These are phyloP conservation scores for Dissoconium aciculare DNA, from an alignment of 2,329 filamentous ascomycete genomes.

Conservation along the genomic window DNA sequence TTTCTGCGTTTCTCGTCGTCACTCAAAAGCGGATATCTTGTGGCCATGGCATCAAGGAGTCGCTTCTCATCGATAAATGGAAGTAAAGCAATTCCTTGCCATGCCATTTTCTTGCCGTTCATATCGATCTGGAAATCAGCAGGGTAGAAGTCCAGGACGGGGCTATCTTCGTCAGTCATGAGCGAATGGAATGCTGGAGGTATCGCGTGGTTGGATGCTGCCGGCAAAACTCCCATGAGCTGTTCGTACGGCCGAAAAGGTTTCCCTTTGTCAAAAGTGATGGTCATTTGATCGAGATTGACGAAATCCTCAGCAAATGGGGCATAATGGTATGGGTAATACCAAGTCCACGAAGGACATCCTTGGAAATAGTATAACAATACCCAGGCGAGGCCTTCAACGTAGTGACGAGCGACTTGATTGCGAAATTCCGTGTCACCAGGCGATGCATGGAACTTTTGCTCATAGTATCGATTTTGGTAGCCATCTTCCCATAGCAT, in stretches of 20 bases:
- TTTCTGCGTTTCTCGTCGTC: constrained; percentile 68
- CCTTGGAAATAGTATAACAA: constrained; percentile 95
- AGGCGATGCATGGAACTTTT: constrained; percentile 79
- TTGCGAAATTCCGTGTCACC: constrained; percentile 75
- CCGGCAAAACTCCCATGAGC: constrained; percentile 92
- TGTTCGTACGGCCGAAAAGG: constrained; percentile 92
- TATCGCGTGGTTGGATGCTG: constrained; percentile 80
- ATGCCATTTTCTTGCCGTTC: constrained; percentile 96
- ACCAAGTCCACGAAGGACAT: constrained; percentile 98
- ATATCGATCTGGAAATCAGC: constrained; percentile 85
- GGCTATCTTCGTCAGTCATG: constrained; percentile 76
- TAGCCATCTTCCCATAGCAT: constrained; percentile 93
- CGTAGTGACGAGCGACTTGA: constrained; percentile 79
- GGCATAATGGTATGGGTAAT: constrained; percentile 95
- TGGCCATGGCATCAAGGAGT: constrained; percentile 65
- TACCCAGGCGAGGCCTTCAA: constrained; percentile 90
- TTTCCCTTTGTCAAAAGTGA: constrained; percentile 68
- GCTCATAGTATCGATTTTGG: constrained; percentile 87
- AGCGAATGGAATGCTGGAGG: constrained; percentile 76
- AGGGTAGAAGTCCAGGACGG: constrained; percentile 95
- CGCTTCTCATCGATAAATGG: constrained; percentile 93
- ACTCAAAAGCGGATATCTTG: constrained; percentile 65
- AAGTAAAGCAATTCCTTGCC: constrained; percentile 86
- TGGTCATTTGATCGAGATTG: constrained; percentile 61
- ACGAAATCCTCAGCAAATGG: constrained; percentile 94